Base-by-base conservation (phyloP, 257 asterid species). In the Eustoma russellianum region DNA sequence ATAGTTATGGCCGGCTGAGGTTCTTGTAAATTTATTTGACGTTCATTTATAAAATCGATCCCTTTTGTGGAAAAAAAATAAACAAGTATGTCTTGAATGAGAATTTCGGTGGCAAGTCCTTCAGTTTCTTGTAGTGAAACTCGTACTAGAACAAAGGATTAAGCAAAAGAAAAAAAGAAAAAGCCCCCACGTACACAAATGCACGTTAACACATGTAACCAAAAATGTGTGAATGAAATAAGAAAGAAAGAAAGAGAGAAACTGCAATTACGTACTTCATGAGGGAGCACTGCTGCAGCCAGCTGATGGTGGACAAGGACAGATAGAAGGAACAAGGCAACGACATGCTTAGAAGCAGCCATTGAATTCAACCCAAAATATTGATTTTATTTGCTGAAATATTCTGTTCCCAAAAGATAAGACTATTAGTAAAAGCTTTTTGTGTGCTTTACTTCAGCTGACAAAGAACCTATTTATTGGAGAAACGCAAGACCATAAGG, bases 291-390 rank as follows among this genome's bases (percentile, higher is more conserved):
- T 40, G 94, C 75, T 53, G 81, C 79, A 24, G 30, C 30, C 59
- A 69, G 77, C 46, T 78, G 77, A 46, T 79, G 59, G 48, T 81
- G 46, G 44, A 64, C 50, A 6, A 86, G 61, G 49, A 83, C 59
- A 46, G 72, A 60, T 28, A 83, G 64, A 44, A 83, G 50, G 24
- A 79, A 33, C 11, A 81, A 54, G 56, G 74, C 70, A 19, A 68
- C 17, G 17, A 77, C 35, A 48, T 56, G 16, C 64, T 79, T 83
- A 35, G 79, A 40, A 63, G 65, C 61, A 47, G 79, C 83, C 95
- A 86, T 83, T 9, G 59, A 17, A 41, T 24, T 34, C 11, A 5
- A 47, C 35, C 19, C 6, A 19, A 10, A 50, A 24, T 4, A 5
- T 13, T 19, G 7, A n/a, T n/a, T n/a, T n/a, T n/a, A n/a, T n/a